phyloP scores from a whole-genome alignment of 1,284 basidiomycete genomes.

The Lignosus rhinocerotis region DNA sequence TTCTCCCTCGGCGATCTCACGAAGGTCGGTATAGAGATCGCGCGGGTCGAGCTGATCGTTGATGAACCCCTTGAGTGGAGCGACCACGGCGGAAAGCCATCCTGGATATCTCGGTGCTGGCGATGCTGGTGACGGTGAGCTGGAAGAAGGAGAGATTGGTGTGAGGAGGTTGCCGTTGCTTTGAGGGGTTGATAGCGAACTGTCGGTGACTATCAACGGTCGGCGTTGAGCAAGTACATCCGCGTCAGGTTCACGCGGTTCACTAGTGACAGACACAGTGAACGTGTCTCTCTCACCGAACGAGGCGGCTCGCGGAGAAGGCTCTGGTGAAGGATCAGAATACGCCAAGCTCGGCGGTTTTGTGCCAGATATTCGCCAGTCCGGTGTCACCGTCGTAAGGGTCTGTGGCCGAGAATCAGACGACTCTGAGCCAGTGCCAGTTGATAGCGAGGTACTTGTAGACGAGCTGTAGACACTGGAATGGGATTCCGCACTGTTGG shows the following conservation, averaged over 20 bases:
- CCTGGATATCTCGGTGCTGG: constrained; percentile 31
- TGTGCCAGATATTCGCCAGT: constrained; percentile 19
- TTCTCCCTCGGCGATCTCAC: constrained; percentile 79
- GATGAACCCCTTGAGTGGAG: constrained; percentile 64
- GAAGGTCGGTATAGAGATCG: constrained; percentile 60
- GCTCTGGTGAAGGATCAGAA: constrained; percentile 29
- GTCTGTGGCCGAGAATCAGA: constrained; percentile 27
- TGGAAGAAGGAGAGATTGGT: constrained; percentile 19
- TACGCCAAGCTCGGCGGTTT: constrained; percentile 23
- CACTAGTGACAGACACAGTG: constrained; percentile 20
- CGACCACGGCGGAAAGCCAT: constrained; percentile 54
- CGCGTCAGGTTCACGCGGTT: constrained; percentile 14
- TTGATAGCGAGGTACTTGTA: constrained; percentile 21
- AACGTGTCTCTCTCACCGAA: constrained; percentile 26
- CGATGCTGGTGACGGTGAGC: constrained; percentile 26
- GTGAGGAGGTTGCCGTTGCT: constrained; percentile 15
- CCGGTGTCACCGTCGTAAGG: constrained; percentile 21
- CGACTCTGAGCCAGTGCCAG: constrained; percentile 22
- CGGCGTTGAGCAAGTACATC: constrained; percentile 11
- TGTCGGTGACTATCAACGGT: constrained; percentile 31
- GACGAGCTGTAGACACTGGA: constrained; percentile 30
- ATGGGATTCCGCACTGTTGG: constrained; percentile 31
- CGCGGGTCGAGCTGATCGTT: constrained; percentile 60
- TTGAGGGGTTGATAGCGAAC: constrained; percentile 18
- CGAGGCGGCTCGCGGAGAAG: constrained; percentile 27